Evolutionary conservation across 352 stramenopile genomes (phyloP).

Genomic region (Pythium brachiatum): DNA sequence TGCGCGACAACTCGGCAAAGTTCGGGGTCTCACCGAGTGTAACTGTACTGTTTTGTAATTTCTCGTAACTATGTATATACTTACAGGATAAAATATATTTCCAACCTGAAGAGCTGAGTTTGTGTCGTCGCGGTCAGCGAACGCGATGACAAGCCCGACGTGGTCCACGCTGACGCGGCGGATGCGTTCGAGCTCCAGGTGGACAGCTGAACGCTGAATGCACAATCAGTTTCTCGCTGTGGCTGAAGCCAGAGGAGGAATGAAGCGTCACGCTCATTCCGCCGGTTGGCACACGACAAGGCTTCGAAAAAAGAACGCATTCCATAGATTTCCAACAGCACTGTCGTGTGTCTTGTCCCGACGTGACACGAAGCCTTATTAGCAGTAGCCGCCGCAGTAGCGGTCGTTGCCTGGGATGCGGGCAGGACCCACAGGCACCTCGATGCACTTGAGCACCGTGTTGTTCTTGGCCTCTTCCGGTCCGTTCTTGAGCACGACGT

Average conservation of each 20-base stretch:
- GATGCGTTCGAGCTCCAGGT: too few relatives aligned
- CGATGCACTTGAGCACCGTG: constrained; percentile 40
- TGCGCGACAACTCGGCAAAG: too few relatives aligned
- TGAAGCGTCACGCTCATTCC: not conserved
- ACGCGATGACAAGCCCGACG: constrained; percentile 11
- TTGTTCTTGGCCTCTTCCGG: constrained; percentile 37
- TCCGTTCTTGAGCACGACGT: constrained; percentile 39
- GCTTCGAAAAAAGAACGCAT: not conserved
- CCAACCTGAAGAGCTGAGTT: not conserved
- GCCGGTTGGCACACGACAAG: not conserved
- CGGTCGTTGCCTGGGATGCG: constrained; percentile 27
- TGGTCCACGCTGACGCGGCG: not conserved
- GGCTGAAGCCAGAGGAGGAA: not conserved
- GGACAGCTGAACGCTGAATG: too few relatives aligned
- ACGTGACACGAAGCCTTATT: too few relatives aligned
- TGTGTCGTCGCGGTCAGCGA: not conserved
- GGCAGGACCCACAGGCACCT: constrained; percentile 50
- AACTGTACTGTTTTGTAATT: not conserved
- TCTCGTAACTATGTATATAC: not conserved
- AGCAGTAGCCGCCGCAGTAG: constrained; percentile 75
- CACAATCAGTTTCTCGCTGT: too few relatives aligned
- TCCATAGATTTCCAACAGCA: not conserved
- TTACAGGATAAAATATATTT: constrained; percentile 1
- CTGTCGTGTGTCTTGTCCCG: too few relatives aligned
- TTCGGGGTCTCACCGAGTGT: not conserved